phyloP scores from a whole-genome alignment of 2,329 filamentous ascomycete species.

The Clonostachys rhizophaga region DNA sequence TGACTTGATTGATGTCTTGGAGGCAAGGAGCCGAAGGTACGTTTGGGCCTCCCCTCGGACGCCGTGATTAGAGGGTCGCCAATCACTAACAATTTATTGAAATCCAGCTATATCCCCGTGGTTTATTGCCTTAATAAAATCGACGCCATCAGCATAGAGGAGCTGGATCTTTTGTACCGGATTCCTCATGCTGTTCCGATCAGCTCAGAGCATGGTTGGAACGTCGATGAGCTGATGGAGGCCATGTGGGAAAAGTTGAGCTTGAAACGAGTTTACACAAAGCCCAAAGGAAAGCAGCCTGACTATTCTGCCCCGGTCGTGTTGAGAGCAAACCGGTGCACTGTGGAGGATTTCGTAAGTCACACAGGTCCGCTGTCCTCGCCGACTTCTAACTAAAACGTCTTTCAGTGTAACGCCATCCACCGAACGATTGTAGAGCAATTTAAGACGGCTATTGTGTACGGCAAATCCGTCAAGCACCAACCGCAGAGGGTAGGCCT shows the following conservation, averaged over 20 bases:
- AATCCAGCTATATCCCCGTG: conserved; percentile 88
- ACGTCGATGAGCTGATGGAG: conserved; percentile 93
- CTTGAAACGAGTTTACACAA: conserved; percentile 90
- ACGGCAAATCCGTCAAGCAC: conserved; percentile 97
- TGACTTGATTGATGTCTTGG: conserved; percentile 92
- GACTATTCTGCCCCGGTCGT: conserved; percentile 93
- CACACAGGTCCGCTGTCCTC: conserved; percentile 2
- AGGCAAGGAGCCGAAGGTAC: conserved; percentile 75
- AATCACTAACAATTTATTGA: neutral
- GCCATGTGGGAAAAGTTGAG: conserved; percentile 98
- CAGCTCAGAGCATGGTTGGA: conserved; percentile 97
- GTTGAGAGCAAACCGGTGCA: conserved; percentile 74
- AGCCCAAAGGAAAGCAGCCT: conserved; percentile 91
- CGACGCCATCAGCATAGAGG: conserved; percentile 95
- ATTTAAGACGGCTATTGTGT: conserved; percentile 93
- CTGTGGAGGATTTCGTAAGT: conserved; percentile 95
- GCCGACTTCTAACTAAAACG: conserved; percentile 27
- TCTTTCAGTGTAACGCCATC: conserved; percentile 82
- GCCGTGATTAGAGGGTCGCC: neutral
- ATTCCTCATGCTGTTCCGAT: conserved; percentile 97
- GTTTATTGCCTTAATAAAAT: conserved; percentile 99
- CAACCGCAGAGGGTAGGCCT: conserved; percentile 95
- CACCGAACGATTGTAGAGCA: conserved; percentile 94
- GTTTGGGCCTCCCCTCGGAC: neutral
- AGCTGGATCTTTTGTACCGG: conserved; percentile 90